phyloP scores from a whole-genome alignment of 805 yeast genomes.

The Saccharomycopsis guyanensis region DNA sequence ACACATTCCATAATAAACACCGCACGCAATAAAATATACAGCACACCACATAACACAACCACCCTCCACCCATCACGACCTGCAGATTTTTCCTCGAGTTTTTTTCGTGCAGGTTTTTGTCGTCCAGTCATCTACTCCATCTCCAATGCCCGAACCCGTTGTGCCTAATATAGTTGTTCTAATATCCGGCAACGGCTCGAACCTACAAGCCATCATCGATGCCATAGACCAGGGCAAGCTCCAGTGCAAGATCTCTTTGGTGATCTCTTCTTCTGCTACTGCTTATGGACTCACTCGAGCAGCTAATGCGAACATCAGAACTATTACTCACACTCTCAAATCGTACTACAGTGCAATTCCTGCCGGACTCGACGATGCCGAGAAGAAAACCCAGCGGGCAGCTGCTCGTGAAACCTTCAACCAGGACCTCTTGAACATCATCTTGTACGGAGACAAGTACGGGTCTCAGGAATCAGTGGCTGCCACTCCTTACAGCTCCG shows the following conservation, averaged over 20 bases:
- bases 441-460: conserved; percentile 41
- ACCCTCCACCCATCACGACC: too few species aligned
- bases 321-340: conserved; percentile 63
- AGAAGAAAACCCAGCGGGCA: conserved; percentile 48
- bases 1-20: too few species aligned
- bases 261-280: conserved; percentile 75
- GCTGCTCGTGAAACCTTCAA: conserved; percentile 67
- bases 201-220: conserved; percentile 89
- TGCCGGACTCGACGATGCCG: conserved; percentile 33
- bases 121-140: too few species aligned
- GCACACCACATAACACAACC: too few species aligned
- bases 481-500: conserved; percentile 26
- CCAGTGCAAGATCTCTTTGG: conserved; percentile 57
- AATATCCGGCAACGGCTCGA: conserved; percentile 94
- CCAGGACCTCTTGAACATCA: conserved; percentile 62
- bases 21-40: too few species aligned
- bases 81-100: not conserved
- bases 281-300: conserved; percentile 90
- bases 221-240: conserved; percentile 38
- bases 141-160: too few species aligned
- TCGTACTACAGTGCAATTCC: conserved; percentile 68
- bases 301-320: conserved; percentile 55
- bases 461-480: conserved; percentile 30
- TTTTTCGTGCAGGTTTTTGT: too few species aligned
- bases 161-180: conserved; percentile 49